Conservation (phyloP, 306 rosid genomes). For the Dalbergia cultrata region DNA sequence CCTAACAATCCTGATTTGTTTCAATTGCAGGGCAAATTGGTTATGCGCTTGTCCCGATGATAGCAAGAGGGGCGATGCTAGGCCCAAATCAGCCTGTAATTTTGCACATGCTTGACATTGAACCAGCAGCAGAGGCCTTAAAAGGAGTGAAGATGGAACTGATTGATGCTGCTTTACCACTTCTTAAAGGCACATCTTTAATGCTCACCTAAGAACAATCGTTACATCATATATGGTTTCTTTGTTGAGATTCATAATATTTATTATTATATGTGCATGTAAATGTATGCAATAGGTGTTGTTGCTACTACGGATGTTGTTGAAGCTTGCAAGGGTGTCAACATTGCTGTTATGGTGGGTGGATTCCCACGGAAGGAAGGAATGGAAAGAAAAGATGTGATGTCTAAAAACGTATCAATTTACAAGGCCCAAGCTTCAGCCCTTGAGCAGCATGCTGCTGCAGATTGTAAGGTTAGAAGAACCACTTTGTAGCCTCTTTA, state of each 20-base stretch:
- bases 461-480: constrained; percentile 65
- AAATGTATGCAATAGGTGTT: constrained; percentile 53
- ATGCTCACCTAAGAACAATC: constrained; percentile 3
- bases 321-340: constrained; percentile 75
- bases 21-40: constrained; percentile 76
- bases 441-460: constrained; percentile 75
- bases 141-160: constrained; percentile 79
- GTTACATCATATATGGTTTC: not conserved
- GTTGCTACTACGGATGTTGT: constrained; percentile 74
- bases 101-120: constrained; percentile 78
- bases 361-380: constrained; percentile 83
- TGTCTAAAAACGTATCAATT: constrained; percentile 77
- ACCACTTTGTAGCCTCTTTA: not conserved
- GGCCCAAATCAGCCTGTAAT: constrained; percentile 79
- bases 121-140: constrained; percentile 68
- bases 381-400: constrained; percentile 84
- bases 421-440: constrained; percentile 86
- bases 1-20: constrained; percentile 19
- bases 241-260: not conserved
- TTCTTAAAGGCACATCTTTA: constrained; percentile 55
- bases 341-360: constrained; percentile 80
- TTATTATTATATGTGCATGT: not conserved
- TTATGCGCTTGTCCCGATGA: constrained; percentile 85
- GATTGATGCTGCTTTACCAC: constrained; percentile 76
- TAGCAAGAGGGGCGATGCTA: constrained; percentile 77